A percentile compares a stretch with the other conserved stretches of the same genome.
Conservation (phyloP, 768 basidiomycete genomes). For the Boletus barrowsii region DNA sequence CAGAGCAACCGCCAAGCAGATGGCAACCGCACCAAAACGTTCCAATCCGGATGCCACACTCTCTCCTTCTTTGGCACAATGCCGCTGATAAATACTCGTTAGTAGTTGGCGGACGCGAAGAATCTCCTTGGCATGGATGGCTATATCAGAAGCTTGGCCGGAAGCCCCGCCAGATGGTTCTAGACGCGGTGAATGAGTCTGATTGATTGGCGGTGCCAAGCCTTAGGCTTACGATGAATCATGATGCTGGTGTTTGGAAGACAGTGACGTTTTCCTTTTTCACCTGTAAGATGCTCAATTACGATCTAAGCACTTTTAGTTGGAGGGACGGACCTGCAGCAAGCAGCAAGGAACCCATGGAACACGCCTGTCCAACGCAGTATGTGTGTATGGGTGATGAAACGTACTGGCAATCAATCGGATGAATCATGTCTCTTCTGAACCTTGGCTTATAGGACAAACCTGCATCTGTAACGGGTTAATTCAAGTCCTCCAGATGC, state of each 20-base stretch:
- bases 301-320: constrained; percentile 6
- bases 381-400: constrained; percentile 95
- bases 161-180: constrained; percentile 96
- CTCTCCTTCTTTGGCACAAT: constrained; percentile 73
- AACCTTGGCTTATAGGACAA: constrained; percentile 16
- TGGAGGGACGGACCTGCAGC: constrained; percentile 59
- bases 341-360: constrained; percentile 92
- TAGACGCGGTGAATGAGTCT: constrained; percentile 32
- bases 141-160: constrained; percentile 94
- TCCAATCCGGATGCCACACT: constrained; percentile 56
- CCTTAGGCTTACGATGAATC: constrained; percentile 80
- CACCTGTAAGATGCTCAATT: constrained; percentile 43
- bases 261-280: constrained; percentile 86
- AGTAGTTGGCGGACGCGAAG: constrained; percentile 80
- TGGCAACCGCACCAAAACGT: constrained; percentile 67
- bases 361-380: constrained; percentile 91
- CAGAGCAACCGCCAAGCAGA: constrained; percentile 22
- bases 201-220: not conserved
- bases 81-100: constrained; percentile 85
- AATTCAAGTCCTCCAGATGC: constrained; percentile 10
- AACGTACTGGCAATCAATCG: constrained; percentile 61
- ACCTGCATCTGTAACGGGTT: constrained; percentile 65
- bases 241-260: constrained; percentile 94
- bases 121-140: constrained; percentile 97
- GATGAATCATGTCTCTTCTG: constrained; percentile 25